Base-by-base conservation (phyloP, 352 stramenopile genomes). In the Phytophthora agathidicida region DNA sequence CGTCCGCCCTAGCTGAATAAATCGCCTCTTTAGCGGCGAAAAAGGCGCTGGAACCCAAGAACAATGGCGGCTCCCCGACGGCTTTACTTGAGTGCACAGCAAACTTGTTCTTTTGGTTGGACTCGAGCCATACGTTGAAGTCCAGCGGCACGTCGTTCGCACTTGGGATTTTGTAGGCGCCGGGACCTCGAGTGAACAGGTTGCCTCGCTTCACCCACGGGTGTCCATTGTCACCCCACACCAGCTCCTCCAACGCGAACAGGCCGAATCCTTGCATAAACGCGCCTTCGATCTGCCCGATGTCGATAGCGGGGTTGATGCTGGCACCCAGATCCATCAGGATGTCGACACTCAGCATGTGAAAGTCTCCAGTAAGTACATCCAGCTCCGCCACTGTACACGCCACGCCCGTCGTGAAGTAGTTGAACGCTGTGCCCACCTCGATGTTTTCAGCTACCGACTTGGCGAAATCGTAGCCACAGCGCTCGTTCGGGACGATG, bases 231-330 rank as follows among this genome's bases (percentile, higher is more conserved):
- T 99, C 94, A 14, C 91, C 94, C 84, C 94, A 98, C 20, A 98
- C 86, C 24, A 98, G 65, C 69, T 98, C 94, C 57, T 99, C 96
- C 32, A 98, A 89, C 3, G 93, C 97, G 35, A 93, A 93, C 65
- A 97, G 92, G 7, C 96, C 96, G 75, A 98, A 97, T 41, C 94
- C 96, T 61, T 99, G 96, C 49, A 98, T 90, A 69, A 99, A 99
- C 1, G 94, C 97, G 24, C 97, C 97, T 78, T 99, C 97, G 30
- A 99, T 98, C 74, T 99, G 97, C 13, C 97, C 96, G 66, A 99
- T 96, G 64, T 99, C 96, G 69, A 99, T 98, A 13, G 91, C 83
- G 24, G 96, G 96, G 68, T 99, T 99, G 63, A 99, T 97, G 46
- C 88, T 98, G 8, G 86, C 86, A 22, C 97, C 97, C 17, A 98